Conservation (phyloP, 1,139 yeast species). For the Yamadazyma blattariae region DNA sequence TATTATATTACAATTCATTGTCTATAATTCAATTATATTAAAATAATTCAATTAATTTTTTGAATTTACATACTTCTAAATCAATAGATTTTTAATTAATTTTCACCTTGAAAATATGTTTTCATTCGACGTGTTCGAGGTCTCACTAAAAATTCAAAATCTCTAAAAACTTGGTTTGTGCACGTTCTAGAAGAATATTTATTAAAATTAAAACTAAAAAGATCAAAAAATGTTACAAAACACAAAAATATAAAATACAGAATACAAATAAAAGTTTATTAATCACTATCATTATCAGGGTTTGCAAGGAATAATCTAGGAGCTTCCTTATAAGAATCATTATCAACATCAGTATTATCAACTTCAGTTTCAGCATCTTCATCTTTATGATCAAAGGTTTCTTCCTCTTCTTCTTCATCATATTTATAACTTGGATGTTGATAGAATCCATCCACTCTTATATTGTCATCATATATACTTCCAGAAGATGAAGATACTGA, state of each 20-base stretch:
- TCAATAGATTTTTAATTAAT: background rate
- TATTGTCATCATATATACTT: constrained; percentile 21
- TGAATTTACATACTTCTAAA: constrained; percentile 2
- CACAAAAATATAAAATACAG: no score
- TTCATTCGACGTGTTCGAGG: constrained; percentile 9
- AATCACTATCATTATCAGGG: constrained; percentile 47
- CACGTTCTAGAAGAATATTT: no score
- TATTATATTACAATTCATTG: no score
- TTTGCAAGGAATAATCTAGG: constrained; percentile 64
- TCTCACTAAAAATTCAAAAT: background rate
- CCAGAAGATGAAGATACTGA: constrained; percentile 16
- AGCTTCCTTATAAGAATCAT: constrained; percentile 30
- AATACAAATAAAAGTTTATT: no score
- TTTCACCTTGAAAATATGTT: constrained; percentile 1
- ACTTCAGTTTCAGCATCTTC: constrained; percentile 17
- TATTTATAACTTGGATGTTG: constrained; percentile 43
- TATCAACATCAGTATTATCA: constrained; percentile 11
- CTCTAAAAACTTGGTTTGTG: no score
- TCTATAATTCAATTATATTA: no score
- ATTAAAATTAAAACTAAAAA: no score
- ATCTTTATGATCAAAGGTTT: constrained; percentile 5
- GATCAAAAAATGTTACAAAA: no score
- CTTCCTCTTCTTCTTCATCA: constrained; percentile 11
- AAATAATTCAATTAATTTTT: no score
- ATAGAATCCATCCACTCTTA: constrained; percentile 31